Base-by-base conservation (phyloP, 805 yeast genomes). In the Candida xyloterini region DNA sequence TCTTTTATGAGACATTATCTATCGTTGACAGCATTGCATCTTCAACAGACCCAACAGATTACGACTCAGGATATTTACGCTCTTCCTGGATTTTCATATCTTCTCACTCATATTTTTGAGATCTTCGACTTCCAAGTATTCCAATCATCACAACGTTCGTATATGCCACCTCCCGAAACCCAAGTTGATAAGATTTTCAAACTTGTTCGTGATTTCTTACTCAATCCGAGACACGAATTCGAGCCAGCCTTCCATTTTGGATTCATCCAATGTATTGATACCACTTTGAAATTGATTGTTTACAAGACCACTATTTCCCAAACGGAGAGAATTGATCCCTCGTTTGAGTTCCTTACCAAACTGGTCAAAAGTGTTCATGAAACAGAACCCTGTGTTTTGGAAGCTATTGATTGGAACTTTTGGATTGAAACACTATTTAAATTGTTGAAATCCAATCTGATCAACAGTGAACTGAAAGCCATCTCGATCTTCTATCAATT, bases 401-500 rank as follows among this genome's bases (percentile, higher is more conserved):
- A 50, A 18, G 22, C 28, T 6, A 60, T 85, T 16, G 76, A 83
- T 62, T 87, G 95, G 93, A 65, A 67, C 35, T 86, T 88, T 54
- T 87, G 95, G 95, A 58, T 82, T 6, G 67, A 70, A 38, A 80
- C 84, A 11, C 59, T 68, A 10, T 62, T 74, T 43, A 66, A 76
- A 41, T 74, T 86, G 80, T 57, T 86, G n/a, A 53, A 66, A 7
- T 76, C 87, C 7, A 78, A 76, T 31, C 84, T 76, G 56, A 68
- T 78, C 48, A 80, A 77, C 47, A 71, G 74, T 15, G 78, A 84
- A 45, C 64, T 83, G 15, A 75, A 84, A 44, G 77, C 79, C 10
- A 57, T 87, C 27, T 76, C 89, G 4, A 71, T 80, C 40, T 57
- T 87, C 38, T 86, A 79, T 64, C 83, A 85, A 56, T 59, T 81